Percentiles rank a stretch among this genome's conserved stretches.
Evolutionary conservation across 2,329 filamentous ascomycete species (phyloP).

Genomic region (Microdochium trichocladiopsis): DNA sequence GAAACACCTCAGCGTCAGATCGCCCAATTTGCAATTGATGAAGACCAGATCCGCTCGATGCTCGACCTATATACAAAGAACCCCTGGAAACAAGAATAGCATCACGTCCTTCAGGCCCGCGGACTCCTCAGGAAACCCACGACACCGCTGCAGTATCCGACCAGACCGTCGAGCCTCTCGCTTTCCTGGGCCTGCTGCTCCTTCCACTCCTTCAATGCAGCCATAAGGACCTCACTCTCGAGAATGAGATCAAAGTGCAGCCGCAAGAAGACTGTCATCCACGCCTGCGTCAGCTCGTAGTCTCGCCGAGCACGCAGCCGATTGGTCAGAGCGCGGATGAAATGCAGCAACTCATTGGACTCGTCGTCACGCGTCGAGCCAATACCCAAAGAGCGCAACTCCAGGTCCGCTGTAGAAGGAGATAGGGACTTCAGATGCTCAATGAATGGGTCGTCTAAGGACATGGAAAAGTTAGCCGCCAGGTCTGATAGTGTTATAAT

Average conservation of each 20-base stretch:
- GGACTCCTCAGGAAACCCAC: constrained; percentile 70
- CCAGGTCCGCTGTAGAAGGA: constrained; percentile 81
- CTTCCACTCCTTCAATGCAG: constrained; percentile 63
- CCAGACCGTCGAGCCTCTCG: constrained; percentile 63
- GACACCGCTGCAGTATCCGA: constrained; percentile 84
- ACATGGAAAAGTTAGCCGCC: constrained; percentile 6
- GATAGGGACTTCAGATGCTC: constrained; percentile 73
- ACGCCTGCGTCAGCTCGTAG: constrained; percentile 91
- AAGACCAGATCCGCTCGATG: too few species aligned
- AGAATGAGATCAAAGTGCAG: constrained; percentile 60
- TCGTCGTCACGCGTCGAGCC: constrained; percentile 34
- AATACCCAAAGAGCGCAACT: constrained; percentile 70
- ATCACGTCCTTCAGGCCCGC: constrained; percentile 36
- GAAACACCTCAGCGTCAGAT: too few species aligned
- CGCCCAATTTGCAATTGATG: too few species aligned
- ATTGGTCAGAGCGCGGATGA: constrained; percentile 72
- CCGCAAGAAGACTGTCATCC: constrained; percentile 91
- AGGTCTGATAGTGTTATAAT: neutral
- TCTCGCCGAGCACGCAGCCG: constrained; percentile 65
- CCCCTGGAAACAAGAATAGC: too few species aligned
- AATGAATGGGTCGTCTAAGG: constrained; percentile 58
- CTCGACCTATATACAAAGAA: too few species aligned
- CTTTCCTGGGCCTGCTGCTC: constrained; percentile 65
- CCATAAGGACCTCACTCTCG: constrained; percentile 45
- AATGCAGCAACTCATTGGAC: constrained; percentile 67